Conservation (phyloP, 805 yeast genomes). For the Wickerhamomyces bisporus region DNA sequence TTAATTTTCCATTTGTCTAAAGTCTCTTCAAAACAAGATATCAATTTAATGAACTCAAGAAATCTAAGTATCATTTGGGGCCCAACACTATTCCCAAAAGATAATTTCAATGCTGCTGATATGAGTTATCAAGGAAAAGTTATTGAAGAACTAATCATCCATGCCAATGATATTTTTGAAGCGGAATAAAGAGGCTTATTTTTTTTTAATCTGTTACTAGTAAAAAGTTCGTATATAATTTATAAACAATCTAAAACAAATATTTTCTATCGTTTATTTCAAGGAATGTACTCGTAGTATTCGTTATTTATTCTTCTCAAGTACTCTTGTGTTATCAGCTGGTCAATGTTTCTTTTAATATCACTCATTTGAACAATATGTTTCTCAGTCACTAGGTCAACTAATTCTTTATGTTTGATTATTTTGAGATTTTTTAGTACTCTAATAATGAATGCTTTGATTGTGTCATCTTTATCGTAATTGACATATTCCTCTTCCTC, state of each 20-base stretch:
- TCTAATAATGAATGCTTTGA: constrained; percentile 19
- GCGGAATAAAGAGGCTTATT: constrained; percentile 35
- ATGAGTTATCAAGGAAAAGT: constrained; percentile 71
- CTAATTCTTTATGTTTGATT: constrained; percentile 13
- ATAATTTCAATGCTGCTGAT: constrained; percentile 63
- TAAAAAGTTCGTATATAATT: background rate
- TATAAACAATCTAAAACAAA: no score
- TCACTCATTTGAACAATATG: constrained; percentile 3
- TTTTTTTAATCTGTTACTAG: background rate
- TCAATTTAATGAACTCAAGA: constrained; percentile 77
- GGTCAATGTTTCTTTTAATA: constrained; percentile 11
- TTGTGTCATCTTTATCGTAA: constrained; percentile 5
- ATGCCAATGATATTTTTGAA: constrained; percentile 78
- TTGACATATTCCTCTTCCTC: constrained; percentile 2
- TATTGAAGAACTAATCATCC: constrained; percentile 76
- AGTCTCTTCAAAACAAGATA: constrained; percentile 55
- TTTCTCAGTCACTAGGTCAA: constrained; percentile 6
- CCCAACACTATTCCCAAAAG: constrained; percentile 72
- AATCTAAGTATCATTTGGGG: constrained; percentile 94
- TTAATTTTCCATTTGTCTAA: constrained; percentile 80
- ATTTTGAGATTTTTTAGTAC: constrained; percentile 10
- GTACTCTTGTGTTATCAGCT: constrained; percentile 9
- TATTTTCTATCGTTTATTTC: no score
- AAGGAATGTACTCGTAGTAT: constrained; percentile 17
- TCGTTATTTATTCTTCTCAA: constrained; percentile 6